Percentiles rank a stretch among this genome's conserved stretches.
These are phyloP conservation scores for Malus hybrid DNA, from an alignment of 331 rosid genomes.

Conservation along the genomic window DNA sequence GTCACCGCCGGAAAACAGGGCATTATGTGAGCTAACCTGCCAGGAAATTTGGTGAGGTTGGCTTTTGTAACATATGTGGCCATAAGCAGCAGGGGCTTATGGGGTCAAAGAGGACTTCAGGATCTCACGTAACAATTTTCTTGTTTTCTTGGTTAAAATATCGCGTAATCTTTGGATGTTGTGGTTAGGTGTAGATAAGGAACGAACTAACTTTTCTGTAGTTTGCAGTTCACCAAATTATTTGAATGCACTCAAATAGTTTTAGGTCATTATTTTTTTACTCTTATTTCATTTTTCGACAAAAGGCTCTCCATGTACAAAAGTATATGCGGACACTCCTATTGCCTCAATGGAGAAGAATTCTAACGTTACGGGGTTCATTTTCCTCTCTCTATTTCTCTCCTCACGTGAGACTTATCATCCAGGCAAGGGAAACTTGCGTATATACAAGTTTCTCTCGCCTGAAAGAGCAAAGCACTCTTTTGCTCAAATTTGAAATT, in stretches of 20 bases:
- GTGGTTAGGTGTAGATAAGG: neutral
- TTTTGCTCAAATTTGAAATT: neutral
- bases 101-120: conserved; percentile 22
- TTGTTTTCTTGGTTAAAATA: neutral
- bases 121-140: conserved; percentile 4
- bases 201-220: neutral
- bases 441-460: neutral
- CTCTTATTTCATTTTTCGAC: neutral
- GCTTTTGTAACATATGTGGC: conserved; percentile 15
- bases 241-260: neutral
- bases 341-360: neutral
- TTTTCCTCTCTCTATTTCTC: neutral
- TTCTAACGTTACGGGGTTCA: neutral
- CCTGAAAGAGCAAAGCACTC: neutral
- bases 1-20: conserved; percentile 93
- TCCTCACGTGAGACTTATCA: neutral
- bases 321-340: neutral
- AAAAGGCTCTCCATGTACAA: neutral
- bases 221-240: neutral
- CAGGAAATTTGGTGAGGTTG: conserved; percentile 14
- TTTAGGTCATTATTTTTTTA: neutral
- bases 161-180: conserved; percentile 6
- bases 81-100: conserved; percentile 19
- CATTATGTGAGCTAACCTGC: conserved; percentile 52
- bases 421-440: neutral